Conservation (phyloP, 2,329 filamentous ascomycete genomes). For the Fusarium pseudocircinatum region DNA sequence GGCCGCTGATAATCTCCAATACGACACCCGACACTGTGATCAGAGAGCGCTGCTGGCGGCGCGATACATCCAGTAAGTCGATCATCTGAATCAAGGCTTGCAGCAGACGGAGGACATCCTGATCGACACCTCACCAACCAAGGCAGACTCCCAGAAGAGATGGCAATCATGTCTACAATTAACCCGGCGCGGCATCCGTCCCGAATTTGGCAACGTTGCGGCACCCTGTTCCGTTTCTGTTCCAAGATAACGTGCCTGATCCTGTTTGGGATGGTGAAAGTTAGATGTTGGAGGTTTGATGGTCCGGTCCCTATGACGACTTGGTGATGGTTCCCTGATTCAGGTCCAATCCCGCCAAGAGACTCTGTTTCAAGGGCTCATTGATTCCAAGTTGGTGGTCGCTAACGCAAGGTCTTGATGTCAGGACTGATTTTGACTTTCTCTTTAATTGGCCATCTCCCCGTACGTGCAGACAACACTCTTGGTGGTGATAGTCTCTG, state of each 20-base stretch:
- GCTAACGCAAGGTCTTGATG: slow-evolving; percentile 16
- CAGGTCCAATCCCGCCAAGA: slow-evolving; percentile 16
- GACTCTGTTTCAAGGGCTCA: slow-evolving; percentile 14
- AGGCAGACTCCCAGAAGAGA: slow-evolving; percentile 13
- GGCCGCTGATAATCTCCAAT: slow-evolving; percentile 7
- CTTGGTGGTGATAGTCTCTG: background rate
- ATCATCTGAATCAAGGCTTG: background rate
- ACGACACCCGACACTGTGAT: background rate
- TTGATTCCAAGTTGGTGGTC: slow-evolving; percentile 17
- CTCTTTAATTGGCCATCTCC: slow-evolving; percentile 3
- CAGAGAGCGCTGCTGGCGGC: background rate
- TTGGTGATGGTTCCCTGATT: slow-evolving; percentile 28
- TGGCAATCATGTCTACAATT: slow-evolving; percentile 3
- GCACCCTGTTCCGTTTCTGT: slow-evolving; percentile 3
- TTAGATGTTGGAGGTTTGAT: slow-evolving; percentile 8
- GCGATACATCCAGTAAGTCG: slow-evolving; percentile 12
- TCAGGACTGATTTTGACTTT: slow-evolving; percentile 10
- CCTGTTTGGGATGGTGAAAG: slow-evolving; percentile 4
- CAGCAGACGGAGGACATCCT: slow-evolving; percentile 1
- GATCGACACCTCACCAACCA: slow-evolving; percentile 27
- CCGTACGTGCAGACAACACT: background rate
- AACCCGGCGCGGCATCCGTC: slow-evolving; percentile 21
- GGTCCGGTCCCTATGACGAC: slow-evolving; percentile 27
- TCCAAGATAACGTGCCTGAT: slow-evolving; percentile 9
- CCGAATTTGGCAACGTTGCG: slow-evolving; percentile 15